These are phyloP conservation scores for Symbiotaphrina buchneri DNA, from an alignment of 495 filamentous ascomycete species.

Conservation along the genomic window DNA sequence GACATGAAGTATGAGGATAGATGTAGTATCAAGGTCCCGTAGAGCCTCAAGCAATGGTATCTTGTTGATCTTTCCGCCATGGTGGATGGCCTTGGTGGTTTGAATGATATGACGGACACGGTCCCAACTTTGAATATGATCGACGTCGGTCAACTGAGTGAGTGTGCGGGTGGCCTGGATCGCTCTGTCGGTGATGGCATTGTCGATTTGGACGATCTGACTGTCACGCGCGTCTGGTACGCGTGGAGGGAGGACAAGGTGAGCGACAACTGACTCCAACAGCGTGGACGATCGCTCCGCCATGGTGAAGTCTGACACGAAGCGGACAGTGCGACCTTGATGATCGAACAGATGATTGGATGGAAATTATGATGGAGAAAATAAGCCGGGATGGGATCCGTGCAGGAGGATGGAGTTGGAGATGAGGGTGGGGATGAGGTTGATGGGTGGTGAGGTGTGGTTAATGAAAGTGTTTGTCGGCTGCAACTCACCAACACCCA, in stretches of 20 bases:
- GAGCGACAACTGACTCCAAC: slow-evolving; percentile 14
- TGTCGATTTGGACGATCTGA: slow-evolving; percentile 16
- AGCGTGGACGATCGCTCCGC: too few relatives aligned
- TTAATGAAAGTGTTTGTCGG: too few relatives aligned
- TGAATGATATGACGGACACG: slow-evolving; percentile 13
- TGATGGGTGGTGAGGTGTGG: too few relatives aligned
- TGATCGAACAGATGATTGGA: too few relatives aligned
- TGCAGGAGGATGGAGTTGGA: too few relatives aligned
- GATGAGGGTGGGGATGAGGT: too few relatives aligned
- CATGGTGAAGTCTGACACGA: too few relatives aligned
- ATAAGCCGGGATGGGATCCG: too few relatives aligned
- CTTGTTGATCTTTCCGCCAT: slow-evolving; percentile 15
- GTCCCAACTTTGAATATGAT: slow-evolving; percentile 11
- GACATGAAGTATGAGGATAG: slow-evolving; percentile 22
- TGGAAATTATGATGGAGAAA: too few relatives aligned
- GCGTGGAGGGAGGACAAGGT: slow-evolving; percentile 21
- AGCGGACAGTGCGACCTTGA: too few relatives aligned
- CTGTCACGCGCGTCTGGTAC: slow-evolving; percentile 20
- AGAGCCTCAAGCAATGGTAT: slow-evolving; percentile 15
- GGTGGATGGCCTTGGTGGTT: slow-evolving; percentile 13
- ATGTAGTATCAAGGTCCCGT: slow-evolving; percentile 9
- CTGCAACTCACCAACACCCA: too few relatives aligned
- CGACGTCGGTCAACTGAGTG: slow-evolving; percentile 5
- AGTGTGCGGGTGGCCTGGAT: slow-evolving; percentile 12
- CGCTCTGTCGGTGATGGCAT: slow-evolving; percentile 13